phyloP scores from a whole-genome alignment of 2,329 filamentous ascomycete species.

The Colletotrichum chrysophilum region DNA sequence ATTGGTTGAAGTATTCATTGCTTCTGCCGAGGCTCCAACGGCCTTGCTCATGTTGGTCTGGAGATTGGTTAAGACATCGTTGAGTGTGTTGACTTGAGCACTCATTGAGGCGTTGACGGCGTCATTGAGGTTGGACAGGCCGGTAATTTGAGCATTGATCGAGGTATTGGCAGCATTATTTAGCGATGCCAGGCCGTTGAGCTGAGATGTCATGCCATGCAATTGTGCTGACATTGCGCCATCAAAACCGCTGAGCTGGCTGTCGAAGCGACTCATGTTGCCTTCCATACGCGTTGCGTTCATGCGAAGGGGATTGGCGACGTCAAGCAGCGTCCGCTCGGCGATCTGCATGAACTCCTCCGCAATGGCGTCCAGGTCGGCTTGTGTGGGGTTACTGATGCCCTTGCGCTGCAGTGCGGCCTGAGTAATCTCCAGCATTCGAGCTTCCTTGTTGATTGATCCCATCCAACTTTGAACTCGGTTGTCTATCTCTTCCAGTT shows the following conservation, averaged over 20 bases:
- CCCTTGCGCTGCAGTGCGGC: slow-evolving; percentile 11
- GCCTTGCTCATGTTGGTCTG: neutral
- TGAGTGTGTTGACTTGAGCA: neutral
- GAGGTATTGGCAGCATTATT: neutral
- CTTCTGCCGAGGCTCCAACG: too few relatives aligned
- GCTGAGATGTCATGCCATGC: neutral
- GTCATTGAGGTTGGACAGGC: neutral
- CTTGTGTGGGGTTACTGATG: slow-evolving; percentile 17
- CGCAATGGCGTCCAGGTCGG: slow-evolving; percentile 15
- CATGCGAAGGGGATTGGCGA: slow-evolving; percentile 17
- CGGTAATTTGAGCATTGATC: neutral
- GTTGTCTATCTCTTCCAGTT: neutral
- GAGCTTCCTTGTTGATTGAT: slow-evolving; percentile 8
- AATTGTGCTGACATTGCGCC: neutral
- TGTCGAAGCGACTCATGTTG: neutral
- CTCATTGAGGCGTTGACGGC: neutral
- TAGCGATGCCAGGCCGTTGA: neutral
- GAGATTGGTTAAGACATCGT: fast-evolving
- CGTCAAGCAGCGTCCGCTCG: slow-evolving; percentile 18
- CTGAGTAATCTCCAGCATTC: slow-evolving; percentile 19
- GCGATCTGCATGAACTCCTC: slow-evolving; percentile 21
- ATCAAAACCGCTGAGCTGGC: neutral
- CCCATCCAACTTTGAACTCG: slow-evolving; percentile 17
- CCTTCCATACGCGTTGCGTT: neutral
- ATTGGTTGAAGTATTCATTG: too few relatives aligned